Evolutionary conservation across 2,329 filamentous ascomycete species (phyloP), one percentile per base, ranked within the genome.

Genomic region (Simplicillium aogashimaense): DNA sequence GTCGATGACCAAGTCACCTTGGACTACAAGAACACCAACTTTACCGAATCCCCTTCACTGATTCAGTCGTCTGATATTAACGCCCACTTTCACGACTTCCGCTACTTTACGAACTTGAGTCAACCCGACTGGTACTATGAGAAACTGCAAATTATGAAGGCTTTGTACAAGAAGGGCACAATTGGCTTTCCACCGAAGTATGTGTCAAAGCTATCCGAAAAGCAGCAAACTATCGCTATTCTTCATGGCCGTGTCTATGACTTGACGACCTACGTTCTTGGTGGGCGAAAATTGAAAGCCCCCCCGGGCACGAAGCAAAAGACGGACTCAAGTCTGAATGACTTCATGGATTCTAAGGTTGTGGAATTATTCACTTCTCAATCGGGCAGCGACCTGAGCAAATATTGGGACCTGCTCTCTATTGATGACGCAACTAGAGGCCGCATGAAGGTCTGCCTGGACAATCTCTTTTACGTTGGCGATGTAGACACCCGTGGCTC

Each of bases 401-500:
- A 90, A 57, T 79, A 83, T 51, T 98, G 87, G 86, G 69, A 89
- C 35, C 68, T 75, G 1, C 69, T 97, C 20, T 59, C 63, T 6
- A 60, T 95, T 35, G 68, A 74, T 43, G 33, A 64, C 0, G 69
- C 56, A 0, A 55, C 76, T 48, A 83, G 81, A 51, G 53, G 59
- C 15, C 72, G 80, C 29, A 94, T 94, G 86, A 69, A 81, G 56
- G 68, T 79, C 2, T 98, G 92, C 55, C 72, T 98, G 39, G 81
- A 97, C 64, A 94, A 95, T 50, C 72, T 98, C 30, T 98, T 97
- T 67, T 95, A 92, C 55, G 79, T 95, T 16, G 92, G 88, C 25
- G 82, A 94, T 46, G 70, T 95, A 3, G 92, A 98, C 57, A 97
- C 90, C 2, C 76, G 92, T 68, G 88, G 85, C 63, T 95, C 90